These are phyloP conservation scores for Ananas comosus DNA, from an alignment of 176 grass and related monocot species.

Conservation along the genomic window DNA sequence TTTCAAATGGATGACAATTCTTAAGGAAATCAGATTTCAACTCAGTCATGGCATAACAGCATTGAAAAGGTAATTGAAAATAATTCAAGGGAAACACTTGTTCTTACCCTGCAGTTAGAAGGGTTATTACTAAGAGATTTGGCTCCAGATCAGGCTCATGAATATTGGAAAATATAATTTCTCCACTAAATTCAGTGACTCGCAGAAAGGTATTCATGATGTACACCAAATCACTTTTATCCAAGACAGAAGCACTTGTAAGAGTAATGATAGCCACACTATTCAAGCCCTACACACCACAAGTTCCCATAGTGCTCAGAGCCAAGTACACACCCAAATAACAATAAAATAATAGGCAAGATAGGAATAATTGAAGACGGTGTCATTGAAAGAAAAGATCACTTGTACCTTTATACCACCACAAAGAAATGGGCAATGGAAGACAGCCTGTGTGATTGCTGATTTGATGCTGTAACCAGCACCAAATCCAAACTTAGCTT, in stretches of 20 bases:
- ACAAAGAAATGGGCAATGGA: constrained; percentile 67
- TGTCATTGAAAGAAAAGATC: constrained; percentile 7
- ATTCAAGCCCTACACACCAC: constrained; percentile 50
- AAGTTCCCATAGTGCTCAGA: not conserved
- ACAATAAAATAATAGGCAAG: not conserved
- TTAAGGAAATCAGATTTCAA: not conserved
- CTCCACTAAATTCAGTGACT: constrained; percentile 50
- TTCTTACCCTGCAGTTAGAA: constrained; percentile 73
- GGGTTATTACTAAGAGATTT: constrained; percentile 64
- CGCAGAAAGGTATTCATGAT: constrained; percentile 49
- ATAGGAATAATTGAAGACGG: not conserved
- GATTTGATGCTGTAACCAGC: constrained; percentile 81
- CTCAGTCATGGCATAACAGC: not conserved
- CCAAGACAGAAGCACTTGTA: constrained; percentile 50
- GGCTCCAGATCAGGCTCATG: constrained; percentile 73
- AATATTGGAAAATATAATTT: constrained; percentile 72
- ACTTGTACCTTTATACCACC: constrained; percentile 57
- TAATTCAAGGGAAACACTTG: not conserved
- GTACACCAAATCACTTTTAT: constrained; percentile 61
- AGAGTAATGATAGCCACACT: constrained; percentile 54
- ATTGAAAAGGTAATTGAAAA: too few relatives aligned
- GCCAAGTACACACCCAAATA: not conserved
- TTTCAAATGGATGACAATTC: not conserved
- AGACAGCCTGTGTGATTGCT: constrained; percentile 82
- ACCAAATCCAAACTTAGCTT: constrained; percentile 92